Percentiles rank a stretch among this genome's conserved stretches.
phyloP scores from a whole-genome alignment of 1,139 yeast species.

The Lodderomyces jiufengensis region DNA sequence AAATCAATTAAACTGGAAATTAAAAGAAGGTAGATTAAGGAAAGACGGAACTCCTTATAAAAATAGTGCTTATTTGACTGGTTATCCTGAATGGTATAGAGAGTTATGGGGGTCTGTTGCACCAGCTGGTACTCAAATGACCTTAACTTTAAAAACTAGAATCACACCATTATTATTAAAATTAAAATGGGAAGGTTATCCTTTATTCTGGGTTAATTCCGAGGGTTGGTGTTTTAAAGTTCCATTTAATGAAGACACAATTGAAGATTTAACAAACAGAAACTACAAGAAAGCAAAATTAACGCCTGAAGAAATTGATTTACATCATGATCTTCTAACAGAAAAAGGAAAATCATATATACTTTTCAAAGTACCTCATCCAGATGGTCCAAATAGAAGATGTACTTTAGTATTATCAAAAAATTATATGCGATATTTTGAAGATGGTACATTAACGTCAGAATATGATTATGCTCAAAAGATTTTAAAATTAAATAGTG shows the following conservation, averaged over 20 bases:
- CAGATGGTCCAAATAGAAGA: slow-evolving; percentile 73
- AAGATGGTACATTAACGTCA: slow-evolving; percentile 68
- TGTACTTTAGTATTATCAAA: slow-evolving; percentile 82
- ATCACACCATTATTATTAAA: slow-evolving; percentile 72
- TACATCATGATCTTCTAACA: slow-evolving; percentile 21
- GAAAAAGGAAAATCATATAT: slow-evolving; percentile 23
- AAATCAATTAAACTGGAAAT: slow-evolving; percentile 82
- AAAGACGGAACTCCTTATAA: slow-evolving; percentile 77
- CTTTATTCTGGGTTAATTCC: slow-evolving; percentile 73
- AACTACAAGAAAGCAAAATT: slow-evolving; percentile 49
- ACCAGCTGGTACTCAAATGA: slow-evolving; percentile 37
- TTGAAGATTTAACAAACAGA: slow-evolving; percentile 40
- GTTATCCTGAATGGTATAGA: slow-evolving; percentile 93
- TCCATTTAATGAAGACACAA: slow-evolving; percentile 33
- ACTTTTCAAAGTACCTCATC: slow-evolving; percentile 81
- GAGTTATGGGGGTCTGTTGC: slow-evolving; percentile 52
- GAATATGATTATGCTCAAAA: slow-evolving; percentile 70
- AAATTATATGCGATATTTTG: slow-evolving; percentile 67
- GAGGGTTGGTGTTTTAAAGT: slow-evolving; percentile 90
- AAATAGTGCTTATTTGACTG: slow-evolving; percentile 75
- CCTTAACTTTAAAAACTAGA: slow-evolving; percentile 68
- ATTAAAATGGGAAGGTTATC: slow-evolving; percentile 82
- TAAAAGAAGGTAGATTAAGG: slow-evolving; percentile 55
- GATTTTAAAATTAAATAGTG: slow-evolving; percentile 70
- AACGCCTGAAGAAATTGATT: slow-evolving; percentile 24